phyloP scores from a whole-genome alignment of 1,284 basidiomycete species.

The Tetrapyrgos nigripes region DNA sequence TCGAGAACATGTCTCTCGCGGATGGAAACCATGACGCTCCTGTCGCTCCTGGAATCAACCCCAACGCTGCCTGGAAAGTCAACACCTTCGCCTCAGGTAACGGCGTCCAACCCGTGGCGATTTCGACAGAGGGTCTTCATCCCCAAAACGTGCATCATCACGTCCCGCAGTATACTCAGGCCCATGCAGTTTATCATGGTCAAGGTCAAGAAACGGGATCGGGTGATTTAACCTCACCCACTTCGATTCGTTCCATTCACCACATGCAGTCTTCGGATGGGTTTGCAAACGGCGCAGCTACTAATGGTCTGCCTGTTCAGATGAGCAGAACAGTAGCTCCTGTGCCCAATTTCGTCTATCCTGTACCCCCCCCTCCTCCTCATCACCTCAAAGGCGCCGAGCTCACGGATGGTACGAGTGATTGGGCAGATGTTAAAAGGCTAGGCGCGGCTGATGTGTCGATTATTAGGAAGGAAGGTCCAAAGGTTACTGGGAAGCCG shows the following conservation, averaged over 20 bases:
- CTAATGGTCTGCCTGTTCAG: background rate
- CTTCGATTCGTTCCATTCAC: background rate
- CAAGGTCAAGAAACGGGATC: background rate
- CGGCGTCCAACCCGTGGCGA: background rate
- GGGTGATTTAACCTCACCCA: background rate
- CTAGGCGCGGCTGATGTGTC: background rate
- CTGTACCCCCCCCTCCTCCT: background rate
- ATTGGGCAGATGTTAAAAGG: background rate
- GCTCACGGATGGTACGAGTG: background rate
- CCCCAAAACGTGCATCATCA: no score
- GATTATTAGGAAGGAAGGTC: slow-evolving; percentile 4
- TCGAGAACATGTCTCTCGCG: background rate
- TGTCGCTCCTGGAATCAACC: slow-evolving; percentile 3
- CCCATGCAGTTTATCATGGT: background rate
- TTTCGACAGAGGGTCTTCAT: background rate
- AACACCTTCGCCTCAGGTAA: background rate
- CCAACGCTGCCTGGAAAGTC: background rate
- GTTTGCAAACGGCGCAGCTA: background rate
- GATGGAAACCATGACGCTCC: background rate
- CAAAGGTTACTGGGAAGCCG: slow-evolving; percentile 11
- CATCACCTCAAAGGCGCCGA: background rate
- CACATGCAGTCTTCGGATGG: background rate
- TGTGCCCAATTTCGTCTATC: background rate
- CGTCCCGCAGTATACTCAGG: background rate
- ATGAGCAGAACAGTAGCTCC: background rate